Evolutionary conservation across 495 filamentous ascomycete species (phyloP), one percentile per base, ranked within the genome.

Genomic region (Platismatia glauca): DNA sequence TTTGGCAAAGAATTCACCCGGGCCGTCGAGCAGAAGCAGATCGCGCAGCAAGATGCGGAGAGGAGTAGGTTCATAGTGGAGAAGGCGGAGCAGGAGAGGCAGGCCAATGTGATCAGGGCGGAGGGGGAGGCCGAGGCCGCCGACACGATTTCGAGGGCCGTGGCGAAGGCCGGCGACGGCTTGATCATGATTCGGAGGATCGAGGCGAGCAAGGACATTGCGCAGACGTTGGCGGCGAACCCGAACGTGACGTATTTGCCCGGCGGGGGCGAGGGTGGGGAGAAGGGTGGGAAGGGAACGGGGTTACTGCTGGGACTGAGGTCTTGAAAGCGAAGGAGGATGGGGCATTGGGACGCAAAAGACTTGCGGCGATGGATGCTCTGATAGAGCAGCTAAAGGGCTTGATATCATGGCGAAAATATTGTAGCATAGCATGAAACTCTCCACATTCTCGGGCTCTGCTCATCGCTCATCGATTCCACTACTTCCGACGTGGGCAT

Each of bases 1-100:
- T 99, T 99, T 76, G 94, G 94, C 61, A 92, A 91, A 79, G 94
- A 99, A 78, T 99, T 99, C 86, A 99, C 94, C 63, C 84, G 85
- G 66, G 94, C 94, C 64, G 94, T 99, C 70, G 94, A 99, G 79
- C 95, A 99, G 82, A 99, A 99, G 84, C 94, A 99, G 81, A 99
- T 99, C 75, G 94, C 94, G 33, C 94, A 99, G 79, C 94, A 99
- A 76, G 94, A 99, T 72, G 94, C 94, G 63, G 94, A 99, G 82
- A 83, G 94, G 59, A 92, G 93, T 33, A 81, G 94, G 62, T 99
- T 99, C 79, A 92, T 99, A 71, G 94, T 98, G 76, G 94, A 98
- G 86, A 89, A 90, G 71, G 95, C 94, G 64, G 94, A 98, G 84
- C 94, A 98, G 82, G 94, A 98, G 80, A 82, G 94, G 68, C 95